Evolutionary conservation across 805 yeast species (phyloP).

Genomic region (Myxozyma lipomycoides): DNA sequence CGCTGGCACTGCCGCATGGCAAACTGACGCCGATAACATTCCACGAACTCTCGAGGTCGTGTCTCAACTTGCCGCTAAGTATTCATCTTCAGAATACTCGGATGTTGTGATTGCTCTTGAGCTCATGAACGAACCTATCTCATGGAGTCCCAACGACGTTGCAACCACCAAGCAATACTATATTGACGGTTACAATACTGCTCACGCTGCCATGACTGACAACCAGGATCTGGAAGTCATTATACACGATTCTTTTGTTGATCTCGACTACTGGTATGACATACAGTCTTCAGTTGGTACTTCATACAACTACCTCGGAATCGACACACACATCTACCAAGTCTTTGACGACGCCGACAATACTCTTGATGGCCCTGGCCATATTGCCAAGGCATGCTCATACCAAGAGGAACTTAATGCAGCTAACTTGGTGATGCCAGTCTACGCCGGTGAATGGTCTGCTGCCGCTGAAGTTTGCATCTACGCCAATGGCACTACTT

Average conservation of each 20-base stretch:
- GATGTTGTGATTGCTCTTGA: conserved; percentile 83
- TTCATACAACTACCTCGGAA: conserved; percentile 58
- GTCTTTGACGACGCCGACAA: conserved; percentile 57
- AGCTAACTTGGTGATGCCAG: conserved; percentile 38
- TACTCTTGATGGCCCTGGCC: conserved; percentile 17
- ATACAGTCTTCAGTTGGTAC: conserved; percentile 37
- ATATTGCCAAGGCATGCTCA: conserved; percentile 12
- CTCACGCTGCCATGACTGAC: conserved; percentile 48
- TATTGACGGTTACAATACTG: conserved; percentile 56
- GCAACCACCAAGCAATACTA: conserved; percentile 56
- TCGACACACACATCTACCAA: conserved; percentile 91
- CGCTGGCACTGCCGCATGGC: conserved; percentile 61
- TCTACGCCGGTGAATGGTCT: conserved; percentile 75
- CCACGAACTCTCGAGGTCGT: conserved; percentile 55
- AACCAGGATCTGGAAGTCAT: conserved; percentile 49
- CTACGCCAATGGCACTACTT: conserved; percentile 52
- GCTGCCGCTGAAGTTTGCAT: conserved; percentile 51
- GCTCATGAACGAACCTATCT: conserved; percentile 80
- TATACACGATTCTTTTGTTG: conserved; percentile 79
- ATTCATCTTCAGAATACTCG: conserved; percentile 55
- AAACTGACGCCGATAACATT: conserved; percentile 45
- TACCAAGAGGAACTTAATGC: conserved; percentile 5
- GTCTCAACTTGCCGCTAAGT: conserved; percentile 52
- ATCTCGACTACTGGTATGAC: conserved; percentile 58
- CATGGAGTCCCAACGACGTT: conserved; percentile 46